Evolutionary conservation across 305 asterid species (phyloP).

Genomic region (Solanum hybrid): DNA sequence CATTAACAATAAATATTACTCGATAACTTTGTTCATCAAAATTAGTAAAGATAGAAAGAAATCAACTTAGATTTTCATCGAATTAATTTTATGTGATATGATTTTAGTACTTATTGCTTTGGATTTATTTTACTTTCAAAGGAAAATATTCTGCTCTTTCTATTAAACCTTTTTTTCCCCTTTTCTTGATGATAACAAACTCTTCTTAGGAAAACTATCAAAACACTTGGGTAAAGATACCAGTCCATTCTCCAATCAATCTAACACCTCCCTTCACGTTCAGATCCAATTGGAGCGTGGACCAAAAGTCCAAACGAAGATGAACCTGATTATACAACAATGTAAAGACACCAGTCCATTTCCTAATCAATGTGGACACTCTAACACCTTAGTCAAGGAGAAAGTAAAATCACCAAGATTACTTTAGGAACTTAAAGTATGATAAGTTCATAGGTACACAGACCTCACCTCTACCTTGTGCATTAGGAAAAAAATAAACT

Average conservation of each 20-base stretch:
- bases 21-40: too few species aligned
- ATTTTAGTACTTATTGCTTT: neutral
- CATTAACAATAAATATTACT: too few species aligned
- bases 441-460: neutral
- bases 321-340: accelerated
- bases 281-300: accelerated
- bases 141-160: neutral
- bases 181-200: neutral
- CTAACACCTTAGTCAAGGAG: neutral
- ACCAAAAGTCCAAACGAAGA: accelerated
- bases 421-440: neutral
- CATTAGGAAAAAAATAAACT: neutral
- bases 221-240: neutral
- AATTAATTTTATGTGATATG: too few species aligned
- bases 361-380: neutral
- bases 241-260: neutral
- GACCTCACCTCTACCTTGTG: neutral
- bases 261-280: neutral
- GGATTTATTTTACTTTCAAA: neutral
- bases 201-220: neutral
- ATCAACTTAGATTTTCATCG: too few species aligned
- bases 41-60: too few species aligned
- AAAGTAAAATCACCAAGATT: neutral
- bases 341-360: neutral
- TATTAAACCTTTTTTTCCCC: neutral